Base-by-base conservation (phyloP, 2,329 filamentous ascomycete species). In the Thielaviopsis populi region DNA sequence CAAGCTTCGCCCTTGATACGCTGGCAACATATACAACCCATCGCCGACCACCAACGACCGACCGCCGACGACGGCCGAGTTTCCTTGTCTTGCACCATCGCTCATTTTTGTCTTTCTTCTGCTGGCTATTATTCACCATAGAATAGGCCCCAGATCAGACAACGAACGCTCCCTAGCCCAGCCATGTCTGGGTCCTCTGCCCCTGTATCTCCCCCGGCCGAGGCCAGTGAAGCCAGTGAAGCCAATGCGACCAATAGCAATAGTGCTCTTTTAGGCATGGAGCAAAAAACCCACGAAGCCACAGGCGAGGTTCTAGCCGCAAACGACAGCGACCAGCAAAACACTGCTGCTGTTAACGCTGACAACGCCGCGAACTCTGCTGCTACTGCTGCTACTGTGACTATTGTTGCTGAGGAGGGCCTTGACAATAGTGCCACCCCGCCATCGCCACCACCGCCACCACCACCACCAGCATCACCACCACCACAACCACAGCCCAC, bases 281-380 rank as follows among this genome's bases (percentile, higher is more conserved):
- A 40, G 10, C 43, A 50, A 61, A 61, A 61, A 22, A 10, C 40
- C 53, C 53, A 56, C 53, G 53, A 56, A 46, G 59, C 41, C 33
- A 33, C 41, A 48, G 59, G n/a, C 50, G 30, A 56, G 24, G 53
- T 37, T 40, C 43, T 53, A 62, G 60, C 43, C 60, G 43, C 33
- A 62, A 53, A 56, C 53, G 53, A 50, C 19, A 53, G 43, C 59
- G 33, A 30, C 42, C 59, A 60, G 42, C 58, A 33, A 30, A 60
- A n/a, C 46, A 24, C 11, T 50, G 27, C 58, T 15, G 13, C 58
- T 60, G 19, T 27, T 33, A 46, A 19, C 27, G 42, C 30, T 30
- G 59, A 33, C 24, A 30, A n/a, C 17, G 4, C 40, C 30, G 22
- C 24, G 22, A 22, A 30, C 42, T 8, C 17, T 15, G 10, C 42